A percentile compares a stretch with the other conserved stretches of the same genome.
These are phyloP conservation scores for Mortierella alpina DNA, from an alignment of 192 early-diverging fungal species.

Conservation along the genomic window DNA sequence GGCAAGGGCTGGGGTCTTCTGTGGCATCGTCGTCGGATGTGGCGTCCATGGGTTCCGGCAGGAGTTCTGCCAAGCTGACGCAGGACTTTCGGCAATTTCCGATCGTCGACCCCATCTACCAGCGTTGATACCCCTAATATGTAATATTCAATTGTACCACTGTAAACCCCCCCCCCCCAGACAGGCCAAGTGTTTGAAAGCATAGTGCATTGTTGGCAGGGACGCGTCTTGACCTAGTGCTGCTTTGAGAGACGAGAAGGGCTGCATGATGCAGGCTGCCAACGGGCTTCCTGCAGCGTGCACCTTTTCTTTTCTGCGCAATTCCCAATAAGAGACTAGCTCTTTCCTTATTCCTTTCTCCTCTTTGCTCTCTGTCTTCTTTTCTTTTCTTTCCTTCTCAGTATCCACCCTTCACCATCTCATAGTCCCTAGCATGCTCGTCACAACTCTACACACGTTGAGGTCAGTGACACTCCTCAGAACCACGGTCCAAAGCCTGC, in stretches of 20 bases:
- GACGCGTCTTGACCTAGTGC: too few relatives aligned
- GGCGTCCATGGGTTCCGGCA: background rate
- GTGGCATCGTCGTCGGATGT: background rate
- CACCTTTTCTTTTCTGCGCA: too few relatives aligned
- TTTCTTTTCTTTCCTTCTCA: background rate
- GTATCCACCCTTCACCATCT: background rate
- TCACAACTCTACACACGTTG: constrained; percentile 3
- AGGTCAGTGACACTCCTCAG: constrained; percentile 6
- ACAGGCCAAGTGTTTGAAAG: too few relatives aligned
- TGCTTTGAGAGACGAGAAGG: too few relatives aligned
- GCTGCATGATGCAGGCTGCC: too few relatives aligned
- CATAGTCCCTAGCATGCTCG: background rate
- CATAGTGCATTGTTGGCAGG: too few relatives aligned
- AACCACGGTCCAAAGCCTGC: background rate
- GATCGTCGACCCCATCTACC: background rate
- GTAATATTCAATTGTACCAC: too few relatives aligned
- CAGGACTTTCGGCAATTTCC: background rate
- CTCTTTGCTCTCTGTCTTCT: background rate
- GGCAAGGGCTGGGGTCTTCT: background rate
- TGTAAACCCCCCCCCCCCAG: too few relatives aligned
- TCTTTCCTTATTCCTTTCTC: background rate
- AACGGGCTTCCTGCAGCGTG: too few relatives aligned
- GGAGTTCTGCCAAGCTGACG: background rate
- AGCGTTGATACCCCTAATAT: too few relatives aligned
- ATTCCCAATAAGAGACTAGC: background rate